phyloP scores from a whole-genome alignment of 2,329 filamentous ascomycete genomes.

The Chalaropsis thielavioides region DNA sequence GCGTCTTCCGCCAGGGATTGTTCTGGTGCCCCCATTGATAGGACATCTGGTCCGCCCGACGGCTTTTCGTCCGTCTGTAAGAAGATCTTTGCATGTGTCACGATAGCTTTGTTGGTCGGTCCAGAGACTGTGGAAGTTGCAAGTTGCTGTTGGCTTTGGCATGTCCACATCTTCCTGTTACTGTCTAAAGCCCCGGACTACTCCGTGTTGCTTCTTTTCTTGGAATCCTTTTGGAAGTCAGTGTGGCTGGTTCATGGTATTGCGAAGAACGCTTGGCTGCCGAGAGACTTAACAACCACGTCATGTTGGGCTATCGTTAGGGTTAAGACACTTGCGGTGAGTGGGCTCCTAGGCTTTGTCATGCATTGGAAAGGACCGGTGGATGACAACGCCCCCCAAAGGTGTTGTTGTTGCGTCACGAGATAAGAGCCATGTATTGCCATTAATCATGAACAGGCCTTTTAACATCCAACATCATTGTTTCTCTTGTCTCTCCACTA shows the following conservation, averaged over 20 bases:
- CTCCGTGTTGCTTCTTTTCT: neutral
- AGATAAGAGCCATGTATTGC: neutral
- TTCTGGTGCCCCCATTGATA: slow-evolving; percentile 19
- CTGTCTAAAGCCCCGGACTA: neutral
- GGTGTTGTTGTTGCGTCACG: neutral
- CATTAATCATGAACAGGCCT: neutral
- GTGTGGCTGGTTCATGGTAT: neutral
- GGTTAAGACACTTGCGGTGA: neutral
- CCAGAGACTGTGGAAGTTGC: neutral
- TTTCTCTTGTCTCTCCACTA: neutral
- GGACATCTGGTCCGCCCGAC: neutral
- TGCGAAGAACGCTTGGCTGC: neutral
- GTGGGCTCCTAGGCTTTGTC: neutral
- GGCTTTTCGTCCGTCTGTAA: neutral
- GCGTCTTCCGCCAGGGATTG: slow-evolving; percentile 26
- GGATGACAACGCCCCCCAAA: neutral
- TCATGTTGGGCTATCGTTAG: neutral
- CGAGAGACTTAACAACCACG: neutral
- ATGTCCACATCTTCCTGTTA: neutral
- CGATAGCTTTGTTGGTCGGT: neutral
- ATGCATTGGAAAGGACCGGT: neutral
- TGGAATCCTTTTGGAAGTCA: neutral
- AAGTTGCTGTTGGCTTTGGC: neutral
- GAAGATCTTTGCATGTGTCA: slow-evolving; percentile 13
- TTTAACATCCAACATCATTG: neutral